Base-by-base conservation (phyloP, 495 filamentous ascomycete genomes). In the Daldinia decipiens region DNA sequence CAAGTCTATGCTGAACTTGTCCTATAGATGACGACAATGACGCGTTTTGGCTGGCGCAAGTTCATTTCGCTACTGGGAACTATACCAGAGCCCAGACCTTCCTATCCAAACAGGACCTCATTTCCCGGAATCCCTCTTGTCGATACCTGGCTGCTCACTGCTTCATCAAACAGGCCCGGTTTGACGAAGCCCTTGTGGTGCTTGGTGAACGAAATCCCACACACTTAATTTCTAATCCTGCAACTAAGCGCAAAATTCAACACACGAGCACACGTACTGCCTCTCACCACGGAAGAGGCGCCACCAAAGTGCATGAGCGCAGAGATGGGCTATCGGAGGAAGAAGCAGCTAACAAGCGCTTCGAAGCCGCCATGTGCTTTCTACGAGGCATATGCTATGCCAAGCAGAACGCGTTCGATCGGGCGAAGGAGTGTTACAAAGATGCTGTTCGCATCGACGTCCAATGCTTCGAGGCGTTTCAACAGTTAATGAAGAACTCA, bases 381-480 rank as follows among this genome's bases (percentile, higher is more conserved):
- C 82, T 99, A 38, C 86, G 95, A 24, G 95, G 95, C 4, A 85
- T 97, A 26, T 98, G 97, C 81, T 98, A 93, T 75, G 94, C 95
- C 17, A 98, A 97, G 79, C 93, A 97, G 80, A 99, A 98, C 79
- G 92, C 94, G 13, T 98, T 98, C 70, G 96, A 99, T 75, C 90
- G 94, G 27, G 95, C 95, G 38, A 97, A 97, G 74, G 94, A 98
- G 74, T 98, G 96, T 80, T 99, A 98, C 84, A 98, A 97, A 81
- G 92, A 96, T 72, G 95, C 95, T 6, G 92, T 98, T 45, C 86
- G 92, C 53, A 98, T 99, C 74, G 96, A 99, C 77, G 94, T 98
- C 5, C 94, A 98, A 77, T 99, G 95, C 79, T 98, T 96, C 75
- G 95, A 99, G 77, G 95, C 95, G 3, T 98, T 98, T 74, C 94